Conservation (phyloP, 148 eudicot genomes). For the Beta vulgaris region DNA sequence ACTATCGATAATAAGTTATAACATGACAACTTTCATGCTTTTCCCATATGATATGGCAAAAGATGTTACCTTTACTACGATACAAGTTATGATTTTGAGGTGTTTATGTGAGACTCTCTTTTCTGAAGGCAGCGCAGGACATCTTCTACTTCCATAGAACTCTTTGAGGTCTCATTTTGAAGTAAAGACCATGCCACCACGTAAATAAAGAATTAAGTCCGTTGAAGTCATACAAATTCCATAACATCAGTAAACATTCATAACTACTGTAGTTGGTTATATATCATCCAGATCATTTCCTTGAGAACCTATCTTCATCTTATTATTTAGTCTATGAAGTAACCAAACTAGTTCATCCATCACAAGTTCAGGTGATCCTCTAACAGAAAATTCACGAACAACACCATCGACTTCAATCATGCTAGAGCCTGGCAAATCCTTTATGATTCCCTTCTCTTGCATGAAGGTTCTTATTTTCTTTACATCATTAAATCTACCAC, state of each 20-base stretch:
- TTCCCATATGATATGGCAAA: not conserved
- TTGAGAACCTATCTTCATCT: slow-evolving; percentile 30
- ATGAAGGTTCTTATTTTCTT: slow-evolving; percentile 56
- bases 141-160: not conserved
- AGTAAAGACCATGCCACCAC: not conserved
- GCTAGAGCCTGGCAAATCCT: slow-evolving; percentile 57
- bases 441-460: slow-evolving; percentile 53
- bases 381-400: slow-evolving; percentile 64
- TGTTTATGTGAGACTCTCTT: not conserved
- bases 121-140: not conserved
- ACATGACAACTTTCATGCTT: not conserved
- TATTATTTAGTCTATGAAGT: slow-evolving; percentile 32
- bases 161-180: not conserved
- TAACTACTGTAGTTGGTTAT: not conserved
- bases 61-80: slow-evolving; percentile 13
- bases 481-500: slow-evolving; percentile 52
- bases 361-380: slow-evolving; percentile 48
- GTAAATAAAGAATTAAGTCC: too few species aligned
- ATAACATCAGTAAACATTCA: not conserved
- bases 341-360: slow-evolving; percentile 41
- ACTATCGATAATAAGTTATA: not conserved
- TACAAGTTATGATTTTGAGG: not conserved
- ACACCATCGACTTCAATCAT: slow-evolving; percentile 60
- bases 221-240: not conserved
- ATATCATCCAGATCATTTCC: not conserved